Evolutionary conservation across 805 yeast genomes (phyloP).

Genomic region (Yarrowia osloensis): DNA sequence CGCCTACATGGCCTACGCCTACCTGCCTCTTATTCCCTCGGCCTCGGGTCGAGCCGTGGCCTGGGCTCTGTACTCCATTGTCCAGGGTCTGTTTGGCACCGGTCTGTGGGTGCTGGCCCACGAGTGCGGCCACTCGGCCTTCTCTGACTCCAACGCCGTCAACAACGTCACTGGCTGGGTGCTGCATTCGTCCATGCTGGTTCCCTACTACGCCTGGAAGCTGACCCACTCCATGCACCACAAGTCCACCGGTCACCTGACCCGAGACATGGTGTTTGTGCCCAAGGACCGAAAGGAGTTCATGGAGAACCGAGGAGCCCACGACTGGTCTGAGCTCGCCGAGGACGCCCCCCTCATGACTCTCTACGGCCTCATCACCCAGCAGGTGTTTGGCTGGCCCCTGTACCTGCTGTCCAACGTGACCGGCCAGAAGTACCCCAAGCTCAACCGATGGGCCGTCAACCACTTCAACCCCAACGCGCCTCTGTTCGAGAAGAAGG

Average conservation of each 20-base stretch:
- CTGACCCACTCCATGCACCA: conserved; percentile 84
- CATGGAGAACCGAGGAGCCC: conserved; percentile 43
- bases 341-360: conserved; percentile 78
- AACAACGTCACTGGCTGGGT: conserved; percentile 84
- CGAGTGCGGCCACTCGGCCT: conserved; percentile 91
- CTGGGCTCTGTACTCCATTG: conserved; percentile 59
- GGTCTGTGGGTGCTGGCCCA: conserved; percentile 88
- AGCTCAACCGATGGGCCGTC: conserved; percentile 50
- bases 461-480: conserved; percentile 75
- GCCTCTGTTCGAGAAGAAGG: conserved; percentile 71
- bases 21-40: conserved; percentile 54
- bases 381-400: conserved; percentile 80
- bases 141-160: conserved; percentile 67
- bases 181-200: conserved; percentile 73
- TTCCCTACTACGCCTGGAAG: conserved; percentile 89
- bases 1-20: conserved; percentile 56
- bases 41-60: conserved; percentile 51
- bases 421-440: conserved; percentile 69
- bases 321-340: conserved; percentile 52
- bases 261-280: conserved; percentile 82
- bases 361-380: conserved; percentile 55
- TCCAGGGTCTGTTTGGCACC: conserved; percentile 67
- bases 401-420: conserved; percentile 66
- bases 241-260: conserved; percentile 82
- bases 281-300: conserved; percentile 68